Evolutionary conservation across 176 grass and related monocot genomes (phyloP), one percentile per base, ranked within the genome.

Genomic region (Stipa capillata): DNA sequence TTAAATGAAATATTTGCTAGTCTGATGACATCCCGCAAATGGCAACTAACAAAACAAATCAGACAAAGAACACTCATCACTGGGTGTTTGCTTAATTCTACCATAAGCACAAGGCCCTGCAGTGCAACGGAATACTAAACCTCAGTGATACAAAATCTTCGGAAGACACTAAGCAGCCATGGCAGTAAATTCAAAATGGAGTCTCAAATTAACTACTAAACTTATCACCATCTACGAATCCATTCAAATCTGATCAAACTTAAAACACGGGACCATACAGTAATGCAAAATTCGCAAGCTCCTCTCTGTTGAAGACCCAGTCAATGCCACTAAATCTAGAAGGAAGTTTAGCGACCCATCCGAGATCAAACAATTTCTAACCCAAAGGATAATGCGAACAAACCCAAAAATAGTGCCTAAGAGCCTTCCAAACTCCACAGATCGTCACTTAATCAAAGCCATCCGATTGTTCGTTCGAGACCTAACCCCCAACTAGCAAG

Each of bases 401-500:
- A 72, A 58, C 8, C 28, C 14, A 40, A 32, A 53, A 28, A 79
- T 4, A 39, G 48, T 14, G 33, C 58, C 41, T 10, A 48, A 57
- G 52, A 16, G 18, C 49, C 48, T 73, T 8, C 47, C 66, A 66
- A 79, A 50, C 17, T 27, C 35, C 41, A 68, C 42, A 58, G 65
- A 88, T 78, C 16, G 53, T 58, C 40, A 29, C 55, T 47, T 37
- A n/a, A 72, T 36, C 2, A 17, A 65, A 73, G 34, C 59, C 65
- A 42, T 34, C 37, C 24, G 25, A 5, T 34, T 65, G 57, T 73
- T 57, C 65, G 71, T 72, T 69, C 9, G 25, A 69, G 12, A 41
- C 75, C 68, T 23, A 75, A 69, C 31, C 34, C 59, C 14, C 23
- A 81, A 65, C 10, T 43, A 83, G 68, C 42, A 8, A 79, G 49